Percentiles rank a stretch among this genome's conserved stretches.
phyloP scores from a whole-genome alignment of 148 eudicot genomes.

The Silene uniflora region DNA sequence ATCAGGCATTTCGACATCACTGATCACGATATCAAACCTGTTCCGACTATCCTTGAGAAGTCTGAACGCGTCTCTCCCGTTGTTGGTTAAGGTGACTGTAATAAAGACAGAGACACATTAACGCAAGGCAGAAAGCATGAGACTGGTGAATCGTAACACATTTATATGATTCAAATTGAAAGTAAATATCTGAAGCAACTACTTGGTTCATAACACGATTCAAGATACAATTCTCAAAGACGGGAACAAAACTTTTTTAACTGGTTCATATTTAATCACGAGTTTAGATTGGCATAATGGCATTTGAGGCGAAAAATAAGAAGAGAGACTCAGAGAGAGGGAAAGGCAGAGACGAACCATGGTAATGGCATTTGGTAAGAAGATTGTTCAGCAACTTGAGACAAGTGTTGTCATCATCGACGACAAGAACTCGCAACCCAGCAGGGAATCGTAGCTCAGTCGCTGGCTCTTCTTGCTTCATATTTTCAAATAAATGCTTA shows the following conservation, averaged over 20 bases:
- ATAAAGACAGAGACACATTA: neutral
- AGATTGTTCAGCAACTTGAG: conserved; percentile 57
- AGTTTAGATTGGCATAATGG: too few species aligned
- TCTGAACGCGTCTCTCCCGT: conserved; percentile 55
- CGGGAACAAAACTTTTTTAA: too few species aligned
- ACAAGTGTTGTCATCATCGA: conserved; percentile 77
- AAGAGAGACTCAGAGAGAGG: neutral
- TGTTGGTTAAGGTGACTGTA: conserved; percentile 68
- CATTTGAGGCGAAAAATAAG: neutral
- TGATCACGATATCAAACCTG: conserved; percentile 67
- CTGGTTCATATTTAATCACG: too few species aligned
- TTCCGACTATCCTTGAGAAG: conserved; percentile 60
- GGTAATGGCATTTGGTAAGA: conserved; percentile 69
- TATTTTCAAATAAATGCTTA: neutral
- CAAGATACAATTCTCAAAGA: too few species aligned
- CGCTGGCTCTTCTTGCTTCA: conserved; percentile 6
- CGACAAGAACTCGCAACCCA: conserved; percentile 82
- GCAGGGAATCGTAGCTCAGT: conserved; percentile 43
- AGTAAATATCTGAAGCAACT: too few species aligned
- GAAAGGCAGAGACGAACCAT: conserved; percentile 37
- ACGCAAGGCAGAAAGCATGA: neutral
- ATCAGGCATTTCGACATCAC: conserved; percentile 91
- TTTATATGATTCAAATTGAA: neutral
- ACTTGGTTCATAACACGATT: too few species aligned
- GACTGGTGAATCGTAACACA: neutral